Base-by-base conservation (phyloP, 1,284 basidiomycete species). In the Puccinia triticina region DNA sequence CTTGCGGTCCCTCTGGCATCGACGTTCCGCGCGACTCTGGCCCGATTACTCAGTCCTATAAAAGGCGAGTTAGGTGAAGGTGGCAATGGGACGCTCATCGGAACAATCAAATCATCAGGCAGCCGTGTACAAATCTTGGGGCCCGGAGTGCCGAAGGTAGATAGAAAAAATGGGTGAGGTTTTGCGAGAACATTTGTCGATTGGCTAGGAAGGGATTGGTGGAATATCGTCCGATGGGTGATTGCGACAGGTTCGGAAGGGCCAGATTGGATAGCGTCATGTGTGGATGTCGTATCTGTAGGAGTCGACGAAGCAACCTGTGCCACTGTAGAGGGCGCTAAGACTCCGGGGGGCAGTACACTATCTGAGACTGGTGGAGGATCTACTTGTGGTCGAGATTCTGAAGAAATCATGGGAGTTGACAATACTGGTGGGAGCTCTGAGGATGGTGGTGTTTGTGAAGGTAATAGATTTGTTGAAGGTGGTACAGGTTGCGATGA, bases 51-150 rank as follows among this genome's bases (percentile, higher is more conserved):
- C 26, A 67, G 50, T 59, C 26, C 8, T 23, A 71, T 12, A 57
- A 29, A 71, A 55, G 77, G 77, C 66, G 77, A 71, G 48, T 67
- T 69, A n/a, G 77, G 77, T 46, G 77, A 79, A 55, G 77, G 77
- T 14, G 77, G 77, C 32, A 79, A 71, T n/a, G 77, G 77, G 18
- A 79, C 50, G 32, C 48, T 79, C 77, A 79, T 79, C 23, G 77
- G 77, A 55, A 79, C 66, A 71, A 79, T 71, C 66, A 79, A 57
- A 71, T 79, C 77, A 59, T 71, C 53, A 37, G 77, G 77, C 53
- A 79, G 40, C 32, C 66, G 46, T 64, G 29, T 53, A 29, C 77
- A 79, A 37, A 79, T 79, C 67, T 71, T 71, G 64, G 66, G 64
- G 29, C 77, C 64, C 34, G 77, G 75, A 12, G 59, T 77, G 23